These are phyloP conservation scores for Wickerhamomyces ciferrii DNA, from an alignment of 805 yeast species.

Conservation along the genomic window DNA sequence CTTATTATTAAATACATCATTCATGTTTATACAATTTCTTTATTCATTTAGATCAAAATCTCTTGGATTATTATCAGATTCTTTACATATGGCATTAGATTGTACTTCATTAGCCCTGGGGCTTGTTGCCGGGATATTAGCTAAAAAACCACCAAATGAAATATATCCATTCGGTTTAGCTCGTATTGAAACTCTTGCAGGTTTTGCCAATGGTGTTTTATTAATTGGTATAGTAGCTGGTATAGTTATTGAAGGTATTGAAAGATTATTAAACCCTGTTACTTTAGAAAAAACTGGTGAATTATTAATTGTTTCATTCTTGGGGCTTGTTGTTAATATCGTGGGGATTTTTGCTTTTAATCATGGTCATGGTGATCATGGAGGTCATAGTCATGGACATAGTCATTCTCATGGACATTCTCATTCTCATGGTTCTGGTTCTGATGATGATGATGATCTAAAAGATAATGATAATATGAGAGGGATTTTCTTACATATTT, in stretches of 20 bases:
- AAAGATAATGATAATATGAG: slow-evolving; percentile 69
- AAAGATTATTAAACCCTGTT: slow-evolving; percentile 75
- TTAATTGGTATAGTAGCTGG: slow-evolving; percentile 86
- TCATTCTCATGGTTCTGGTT: slow-evolving; percentile 24
- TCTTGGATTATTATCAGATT: slow-evolving; percentile 85
- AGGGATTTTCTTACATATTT: slow-evolving; percentile 87
- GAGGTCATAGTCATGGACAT: slow-evolving; percentile 42
- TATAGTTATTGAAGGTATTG: slow-evolving; percentile 80
- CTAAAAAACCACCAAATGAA: slow-evolving; percentile 56
- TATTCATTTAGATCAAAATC: slow-evolving; percentile 93
- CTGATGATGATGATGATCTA: slow-evolving; percentile 21
- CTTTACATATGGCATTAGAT: slow-evolving; percentile 94
- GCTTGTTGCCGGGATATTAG: slow-evolving; percentile 70
- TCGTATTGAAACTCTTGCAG: slow-evolving; percentile 87
- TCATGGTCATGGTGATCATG: slow-evolving; percentile 59
- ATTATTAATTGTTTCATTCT: slow-evolving; percentile 71
- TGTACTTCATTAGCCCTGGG: slow-evolving; percentile 90
- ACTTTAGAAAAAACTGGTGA: slow-evolving; percentile 76
- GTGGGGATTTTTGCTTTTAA: slow-evolving; percentile 94
- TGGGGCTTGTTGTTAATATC: slow-evolving; percentile 84
- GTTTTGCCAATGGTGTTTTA: slow-evolving; percentile 90
- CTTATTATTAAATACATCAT: slow-evolving; percentile 76
- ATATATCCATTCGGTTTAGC: slow-evolving; percentile 82
- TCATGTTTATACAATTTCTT: slow-evolving; percentile 90
- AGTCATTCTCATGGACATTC: slow-evolving; percentile 30